A percentile compares a stretch with the other conserved stretches of the same genome.
Conservation (phyloP, 345 rosid genomes). For the Eucalyptus polyanthemos region DNA sequence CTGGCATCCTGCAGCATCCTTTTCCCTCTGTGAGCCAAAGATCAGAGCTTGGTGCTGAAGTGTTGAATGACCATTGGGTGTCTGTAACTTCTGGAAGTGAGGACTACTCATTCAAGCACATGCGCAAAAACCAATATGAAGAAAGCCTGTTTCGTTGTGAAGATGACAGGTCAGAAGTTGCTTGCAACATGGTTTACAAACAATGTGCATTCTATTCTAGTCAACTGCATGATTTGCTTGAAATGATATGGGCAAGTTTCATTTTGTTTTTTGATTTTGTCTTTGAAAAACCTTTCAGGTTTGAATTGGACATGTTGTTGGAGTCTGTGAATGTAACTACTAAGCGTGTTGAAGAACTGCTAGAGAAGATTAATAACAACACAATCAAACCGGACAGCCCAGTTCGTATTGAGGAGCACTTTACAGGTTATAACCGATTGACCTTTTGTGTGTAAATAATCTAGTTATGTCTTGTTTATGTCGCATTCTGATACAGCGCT, state of each 20-base stretch:
- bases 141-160: constrained; percentile 93
- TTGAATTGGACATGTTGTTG: constrained; percentile 93
- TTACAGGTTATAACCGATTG: constrained; percentile 45
- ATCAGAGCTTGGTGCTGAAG: constrained; percentile 70
- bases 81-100: constrained; percentile 99
- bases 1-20: constrained; percentile 53
- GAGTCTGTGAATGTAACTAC: constrained; percentile 83
- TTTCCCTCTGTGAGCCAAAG: constrained; percentile 77
- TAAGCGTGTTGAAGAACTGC: constrained; percentile 76
- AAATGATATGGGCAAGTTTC: not conserved
- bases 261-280: not conserved
- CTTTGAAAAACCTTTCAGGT: constrained; percentile 32
- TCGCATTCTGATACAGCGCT: not conserved
- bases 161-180: constrained; percentile 78
- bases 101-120: constrained; percentile 98
- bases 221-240: not conserved
- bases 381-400: constrained; percentile 45
- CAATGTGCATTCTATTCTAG: not conserved
- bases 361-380: constrained; percentile 60
- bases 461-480: not conserved
- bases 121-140: constrained; percentile 98
- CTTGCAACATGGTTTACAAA: not conserved
- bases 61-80: constrained; percentile 95
- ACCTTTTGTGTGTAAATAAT: not conserved
- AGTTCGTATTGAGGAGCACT: constrained; percentile 60